A percentile compares a stretch with the other conserved stretches of the same genome.
phyloP scores from a whole-genome alignment of 1,284 basidiomycete genomes.

The Acaromyces ingoldii region DNA sequence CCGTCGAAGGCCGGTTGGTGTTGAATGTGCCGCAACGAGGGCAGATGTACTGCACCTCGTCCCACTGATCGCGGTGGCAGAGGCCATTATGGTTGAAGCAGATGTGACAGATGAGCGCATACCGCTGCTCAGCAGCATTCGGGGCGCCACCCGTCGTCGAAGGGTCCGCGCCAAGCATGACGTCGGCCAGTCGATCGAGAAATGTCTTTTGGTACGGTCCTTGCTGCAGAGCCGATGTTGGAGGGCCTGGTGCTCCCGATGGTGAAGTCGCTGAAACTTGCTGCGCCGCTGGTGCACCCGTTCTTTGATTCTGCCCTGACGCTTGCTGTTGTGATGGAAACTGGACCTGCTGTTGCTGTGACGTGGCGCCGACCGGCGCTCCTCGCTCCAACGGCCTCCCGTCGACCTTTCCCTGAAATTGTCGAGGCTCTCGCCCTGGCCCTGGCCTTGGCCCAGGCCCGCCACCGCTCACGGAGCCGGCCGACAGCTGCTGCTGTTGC shows the following conservation, averaged over 20 bases:
- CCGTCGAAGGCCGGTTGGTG: slow-evolving; percentile 48
- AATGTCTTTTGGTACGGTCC: slow-evolving; percentile 24
- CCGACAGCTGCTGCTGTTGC: no score
- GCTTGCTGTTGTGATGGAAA: not conserved
- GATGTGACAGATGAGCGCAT: slow-evolving; percentile 87
- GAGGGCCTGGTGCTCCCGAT: not conserved
- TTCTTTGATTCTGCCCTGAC: not conserved
- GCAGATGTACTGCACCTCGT: slow-evolving; percentile 75
- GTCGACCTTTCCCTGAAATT: slow-evolving; percentile 1
- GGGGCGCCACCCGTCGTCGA: slow-evolving; percentile 37
- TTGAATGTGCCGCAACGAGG: slow-evolving; percentile 72
- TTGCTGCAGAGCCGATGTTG: not conserved
- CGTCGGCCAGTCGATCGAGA: slow-evolving; percentile 53
- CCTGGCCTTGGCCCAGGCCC: no score
- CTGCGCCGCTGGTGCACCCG: not conserved
- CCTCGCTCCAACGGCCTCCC: not conserved
- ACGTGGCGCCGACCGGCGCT: not conserved
- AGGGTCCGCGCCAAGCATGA: slow-evolving; percentile 52
- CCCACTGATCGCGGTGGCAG: slow-evolving; percentile 80
- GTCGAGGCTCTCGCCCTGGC: no score
- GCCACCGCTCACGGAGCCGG: no score
- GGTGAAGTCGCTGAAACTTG: not conserved
- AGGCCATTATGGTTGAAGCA: slow-evolving; percentile 93
- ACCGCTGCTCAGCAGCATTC: slow-evolving; percentile 55
- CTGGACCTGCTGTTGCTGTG: not conserved